Evolutionary conservation across 768 basidiomycete species (phyloP).

Genomic region (Mycena pura): DNA sequence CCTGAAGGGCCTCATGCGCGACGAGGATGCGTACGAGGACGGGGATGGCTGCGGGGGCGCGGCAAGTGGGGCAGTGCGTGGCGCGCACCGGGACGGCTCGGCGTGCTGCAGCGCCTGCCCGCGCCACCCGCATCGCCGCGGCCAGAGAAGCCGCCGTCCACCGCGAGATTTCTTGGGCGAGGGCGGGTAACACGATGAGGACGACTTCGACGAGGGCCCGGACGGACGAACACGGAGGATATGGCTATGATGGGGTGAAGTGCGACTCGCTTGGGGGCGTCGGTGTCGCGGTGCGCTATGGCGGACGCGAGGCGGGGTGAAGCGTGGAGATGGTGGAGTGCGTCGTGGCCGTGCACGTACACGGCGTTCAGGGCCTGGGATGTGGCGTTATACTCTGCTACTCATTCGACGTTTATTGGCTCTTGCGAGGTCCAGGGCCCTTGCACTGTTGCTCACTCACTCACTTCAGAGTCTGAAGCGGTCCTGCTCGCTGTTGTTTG

Average conservation of each 20-base stretch:
- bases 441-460: too few species aligned
- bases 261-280: slow-evolving; percentile 55
- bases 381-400: too few species aligned
- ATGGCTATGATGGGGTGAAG: slow-evolving; percentile 57
- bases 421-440: too few species aligned
- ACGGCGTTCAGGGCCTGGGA: slow-evolving; percentile 84
- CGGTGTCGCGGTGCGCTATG: slow-evolving; percentile 57
- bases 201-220: slow-evolving; percentile 47
- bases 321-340: slow-evolving; percentile 91
- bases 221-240: slow-evolving; percentile 39
- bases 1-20: slow-evolving; percentile 61
- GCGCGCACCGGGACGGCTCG: slow-evolving; percentile 58
- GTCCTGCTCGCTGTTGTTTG: too few species aligned
- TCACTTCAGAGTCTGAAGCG: too few species aligned
- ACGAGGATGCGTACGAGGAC: slow-evolving; percentile 46
- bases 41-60: slow-evolving; percentile 46
- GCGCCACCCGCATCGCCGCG: slow-evolving; percentile 23
- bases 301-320: slow-evolving; percentile 69
- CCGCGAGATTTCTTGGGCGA: slow-evolving; percentile 45
- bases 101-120: slow-evolving; percentile 45
- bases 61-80: slow-evolving; percentile 80
- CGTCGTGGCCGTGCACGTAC: slow-evolving; percentile 88
- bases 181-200: slow-evolving; percentile 66
- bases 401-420: too few species aligned
- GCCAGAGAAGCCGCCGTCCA: slow-evolving; percentile 41